These are phyloP conservation scores for Syncephalastrum contaminatum DNA, from an alignment of 371 early-diverging fungal species.

Conservation along the genomic window DNA sequence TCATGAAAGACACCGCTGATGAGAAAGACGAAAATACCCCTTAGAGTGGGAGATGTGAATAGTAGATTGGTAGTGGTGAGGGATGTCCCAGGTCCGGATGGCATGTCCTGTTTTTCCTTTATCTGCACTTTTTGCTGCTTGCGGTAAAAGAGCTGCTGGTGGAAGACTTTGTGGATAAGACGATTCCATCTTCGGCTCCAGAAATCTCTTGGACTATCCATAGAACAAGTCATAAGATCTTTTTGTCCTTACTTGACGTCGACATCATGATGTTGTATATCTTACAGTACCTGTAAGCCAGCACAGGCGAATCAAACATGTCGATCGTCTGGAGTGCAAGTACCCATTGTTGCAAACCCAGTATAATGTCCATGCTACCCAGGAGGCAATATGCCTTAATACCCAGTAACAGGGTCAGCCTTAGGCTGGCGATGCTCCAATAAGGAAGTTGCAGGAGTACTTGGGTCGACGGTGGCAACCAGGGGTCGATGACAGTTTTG, in stretches of 20 bases:
- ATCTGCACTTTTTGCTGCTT: neutral
- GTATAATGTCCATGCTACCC: conserved; percentile 22
- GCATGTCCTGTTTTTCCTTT: neutral
- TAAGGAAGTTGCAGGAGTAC: conserved; percentile 16
- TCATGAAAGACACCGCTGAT: conserved; percentile 39
- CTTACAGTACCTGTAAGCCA: conserved; percentile 27
- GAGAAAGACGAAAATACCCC: conserved; percentile 27
- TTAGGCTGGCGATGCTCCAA: conserved; percentile 11
- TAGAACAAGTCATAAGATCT: conserved; percentile 1
- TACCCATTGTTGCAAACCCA: conserved; percentile 21
- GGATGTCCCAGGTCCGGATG: neutral
- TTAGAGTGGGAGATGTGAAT: neutral
- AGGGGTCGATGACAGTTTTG: conserved; percentile 19
- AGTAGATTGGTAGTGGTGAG: neutral
- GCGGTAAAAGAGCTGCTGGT: conserved; percentile 19
- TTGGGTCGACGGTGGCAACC: conserved; percentile 5
- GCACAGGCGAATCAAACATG: conserved; percentile 30
- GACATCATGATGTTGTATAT: neutral
- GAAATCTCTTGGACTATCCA: conserved; percentile 34
- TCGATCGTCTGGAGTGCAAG: conserved; percentile 23
- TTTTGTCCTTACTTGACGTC: neutral
- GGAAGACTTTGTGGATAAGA: conserved; percentile 33
- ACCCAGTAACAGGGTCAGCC: conserved; percentile 23
- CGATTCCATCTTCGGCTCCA: conserved; percentile 46
- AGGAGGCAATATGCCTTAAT: conserved; percentile 28